phyloP scores from a whole-genome alignment of 768 basidiomycete species.

The Agrocybe pediades region DNA sequence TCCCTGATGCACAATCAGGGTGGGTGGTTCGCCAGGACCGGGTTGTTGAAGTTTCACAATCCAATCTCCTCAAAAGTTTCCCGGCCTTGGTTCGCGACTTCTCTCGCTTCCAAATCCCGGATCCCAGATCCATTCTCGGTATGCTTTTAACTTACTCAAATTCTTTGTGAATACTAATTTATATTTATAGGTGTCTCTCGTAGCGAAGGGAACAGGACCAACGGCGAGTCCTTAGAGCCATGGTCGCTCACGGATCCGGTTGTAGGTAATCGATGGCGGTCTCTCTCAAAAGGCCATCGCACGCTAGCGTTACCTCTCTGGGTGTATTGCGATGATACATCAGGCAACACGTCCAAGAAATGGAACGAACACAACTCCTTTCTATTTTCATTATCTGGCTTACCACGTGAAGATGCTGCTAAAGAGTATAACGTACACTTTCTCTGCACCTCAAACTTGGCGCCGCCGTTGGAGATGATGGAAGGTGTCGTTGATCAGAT shows the following conservation, averaged over 20 bases:
- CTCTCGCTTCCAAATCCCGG: no score
- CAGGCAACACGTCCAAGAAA: slow-evolving; percentile 46
- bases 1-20: neutral
- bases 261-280: slow-evolving; percentile 26
- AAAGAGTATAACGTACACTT: slow-evolving; percentile 42
- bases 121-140: no score
- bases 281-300: slow-evolving; percentile 27
- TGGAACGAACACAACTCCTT: slow-evolving; percentile 48
- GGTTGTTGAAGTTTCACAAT: slow-evolving; percentile 6
- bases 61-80: no score
- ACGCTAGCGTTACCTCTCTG: slow-evolving; percentile 35
- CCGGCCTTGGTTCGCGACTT: no score
- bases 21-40: slow-evolving; percentile 5
- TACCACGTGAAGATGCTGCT: slow-evolving; percentile 28
- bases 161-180: neutral
- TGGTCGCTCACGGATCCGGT: slow-evolving; percentile 8
- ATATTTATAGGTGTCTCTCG: neutral
- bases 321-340: slow-evolving; percentile 47
- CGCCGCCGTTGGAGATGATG: slow-evolving; percentile 44
- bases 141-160: no score
- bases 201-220: neutral
- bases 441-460: slow-evolving; percentile 40
- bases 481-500: slow-evolving; percentile 35
- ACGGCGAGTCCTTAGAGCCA: neutral
- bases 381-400: slow-evolving; percentile 36